Conservation (phyloP, 129 eudicot genomes). For the Helianthus annuus region DNA sequence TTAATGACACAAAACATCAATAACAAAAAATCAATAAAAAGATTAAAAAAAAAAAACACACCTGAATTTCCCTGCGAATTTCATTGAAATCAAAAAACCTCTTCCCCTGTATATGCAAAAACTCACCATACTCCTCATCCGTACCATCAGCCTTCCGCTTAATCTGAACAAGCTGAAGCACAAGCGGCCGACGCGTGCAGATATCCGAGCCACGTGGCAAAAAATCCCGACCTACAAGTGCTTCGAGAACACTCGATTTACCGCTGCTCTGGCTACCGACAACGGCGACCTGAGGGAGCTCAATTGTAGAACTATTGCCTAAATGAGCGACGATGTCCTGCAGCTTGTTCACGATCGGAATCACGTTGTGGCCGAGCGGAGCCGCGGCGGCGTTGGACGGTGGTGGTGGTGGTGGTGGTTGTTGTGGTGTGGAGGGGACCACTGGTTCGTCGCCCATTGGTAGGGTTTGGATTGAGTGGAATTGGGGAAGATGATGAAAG, state of each 20-base stretch:
- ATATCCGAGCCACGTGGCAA: slow-evolving; percentile 90
- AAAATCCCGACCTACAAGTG: slow-evolving; percentile 95
- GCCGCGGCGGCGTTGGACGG: slow-evolving; percentile 39
- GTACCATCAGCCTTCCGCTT: slow-evolving; percentile 61
- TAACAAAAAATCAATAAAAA: background rate
- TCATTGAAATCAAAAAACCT: slow-evolving; percentile 68
- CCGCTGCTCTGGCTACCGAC: slow-evolving; percentile 99
- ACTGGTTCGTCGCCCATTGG: slow-evolving; percentile 69
- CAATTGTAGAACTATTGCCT: slow-evolving; percentile 65
- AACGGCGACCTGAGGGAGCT: slow-evolving; percentile 97
- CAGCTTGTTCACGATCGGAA: slow-evolving; percentile 88
- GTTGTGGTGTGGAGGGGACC: slow-evolving; percentile 35
- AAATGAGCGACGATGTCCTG: slow-evolving; percentile 96
- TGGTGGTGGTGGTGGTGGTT: background rate
- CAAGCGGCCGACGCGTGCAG: slow-evolving; percentile 94
- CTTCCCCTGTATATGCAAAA: slow-evolving; percentile 82
- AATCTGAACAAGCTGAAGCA: slow-evolving; percentile 76
- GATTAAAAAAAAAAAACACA: background rate
- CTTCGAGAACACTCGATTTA: slow-evolving; percentile 92
- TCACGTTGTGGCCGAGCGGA: slow-evolving; percentile 77
- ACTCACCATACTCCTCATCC: slow-evolving; percentile 91
- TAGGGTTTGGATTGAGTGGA: slow-evolving; percentile 11
- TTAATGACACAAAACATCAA: background rate
- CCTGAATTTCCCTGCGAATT: slow-evolving; percentile 92
- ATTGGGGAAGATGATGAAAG: background rate